phyloP scores from a whole-genome alignment of 1,284 basidiomycete genomes.

The Athelia sp. region DNA sequence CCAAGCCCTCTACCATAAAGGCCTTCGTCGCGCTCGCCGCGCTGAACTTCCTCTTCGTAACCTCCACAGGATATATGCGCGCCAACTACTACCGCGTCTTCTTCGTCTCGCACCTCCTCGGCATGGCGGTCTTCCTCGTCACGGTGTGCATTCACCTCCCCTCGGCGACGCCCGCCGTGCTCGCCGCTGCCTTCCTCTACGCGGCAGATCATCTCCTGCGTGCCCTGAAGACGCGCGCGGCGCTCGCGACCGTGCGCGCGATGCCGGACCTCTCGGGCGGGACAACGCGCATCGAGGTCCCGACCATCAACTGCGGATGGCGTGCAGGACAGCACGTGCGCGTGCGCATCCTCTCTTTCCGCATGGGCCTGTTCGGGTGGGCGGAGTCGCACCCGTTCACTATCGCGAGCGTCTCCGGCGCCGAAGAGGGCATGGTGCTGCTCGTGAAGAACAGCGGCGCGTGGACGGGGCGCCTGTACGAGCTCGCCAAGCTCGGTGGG shows the following conservation, averaged over 20 bases:
- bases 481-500: slow-evolving; percentile 40
- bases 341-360: slow-evolving; percentile 54
- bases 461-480: slow-evolving; percentile 61
- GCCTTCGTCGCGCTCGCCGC: slow-evolving; percentile 47
- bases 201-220: slow-evolving; percentile 62
- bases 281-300: slow-evolving; percentile 55
- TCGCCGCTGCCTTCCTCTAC: slow-evolving; percentile 50
- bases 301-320: slow-evolving; percentile 66
- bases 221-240: slow-evolving; percentile 57
- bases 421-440: slow-evolving; percentile 49
- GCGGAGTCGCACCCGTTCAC: slow-evolving; percentile 75
- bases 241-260: slow-evolving; percentile 48
- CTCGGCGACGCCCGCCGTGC: slow-evolving; percentile 40
- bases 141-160: slow-evolving; percentile 43
- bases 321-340: slow-evolving; percentile 80
- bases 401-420: slow-evolving; percentile 48
- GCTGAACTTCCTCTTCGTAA: slow-evolving; percentile 47
- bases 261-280: slow-evolving; percentile 43
- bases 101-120: slow-evolving; percentile 42
- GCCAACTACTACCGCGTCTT: slow-evolving; percentile 53
- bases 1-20: slow-evolving; percentile 32
- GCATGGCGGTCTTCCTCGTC: slow-evolving; percentile 38
- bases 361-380: slow-evolving; percentile 54
- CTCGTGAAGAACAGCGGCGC: slow-evolving; percentile 58
- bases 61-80: slow-evolving; percentile 47